Evolutionary conservation across 768 basidiomycete genomes (phyloP).

Genomic region (Tephrocybe sp.): DNA sequence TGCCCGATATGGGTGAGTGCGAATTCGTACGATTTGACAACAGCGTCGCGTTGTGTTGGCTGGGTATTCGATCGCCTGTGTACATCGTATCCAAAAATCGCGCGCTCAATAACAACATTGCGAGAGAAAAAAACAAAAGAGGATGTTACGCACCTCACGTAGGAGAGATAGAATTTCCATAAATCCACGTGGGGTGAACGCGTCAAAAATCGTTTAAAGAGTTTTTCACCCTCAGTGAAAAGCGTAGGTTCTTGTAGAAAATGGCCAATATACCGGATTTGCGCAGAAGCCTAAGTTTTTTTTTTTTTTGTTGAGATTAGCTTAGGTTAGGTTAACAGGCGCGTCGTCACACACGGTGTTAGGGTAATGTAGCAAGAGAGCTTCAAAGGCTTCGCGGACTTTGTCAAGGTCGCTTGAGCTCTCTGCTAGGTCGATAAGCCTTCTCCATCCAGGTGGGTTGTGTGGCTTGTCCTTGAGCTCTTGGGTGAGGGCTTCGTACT

Average conservation of each 20-base stretch:
- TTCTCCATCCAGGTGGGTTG: conserved; percentile 78
- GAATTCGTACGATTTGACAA: conserved; percentile 91
- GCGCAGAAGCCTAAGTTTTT: conserved; percentile 65
- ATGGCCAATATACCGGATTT: conserved; percentile 82
- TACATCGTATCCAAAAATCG: not conserved
- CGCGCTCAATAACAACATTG: conserved; percentile 1
- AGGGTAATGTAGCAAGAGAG: conserved; percentile 80
- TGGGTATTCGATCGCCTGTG: conserved; percentile 65
- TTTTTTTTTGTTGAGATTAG: no score
- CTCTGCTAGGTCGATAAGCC: conserved; percentile 75
- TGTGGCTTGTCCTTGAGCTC: conserved; percentile 66
- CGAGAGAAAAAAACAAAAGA: conserved; percentile 2
- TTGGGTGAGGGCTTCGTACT: conserved; percentile 63
- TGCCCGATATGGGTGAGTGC: conserved; percentile 86
- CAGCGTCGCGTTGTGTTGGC: conserved; percentile 66
- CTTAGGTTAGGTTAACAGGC: conserved; percentile 8
- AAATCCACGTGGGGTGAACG: conserved; percentile 86
- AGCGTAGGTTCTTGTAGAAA: conserved; percentile 61
- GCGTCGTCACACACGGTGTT: conserved; percentile 72
- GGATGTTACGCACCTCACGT: conserved; percentile 68
- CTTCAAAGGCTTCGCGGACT: conserved; percentile 80
- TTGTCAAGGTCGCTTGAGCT: conserved; percentile 72
- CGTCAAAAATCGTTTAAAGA: conserved; percentile 88
- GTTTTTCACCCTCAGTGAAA: conserved; percentile 74
- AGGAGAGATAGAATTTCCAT: conserved; percentile 91